Base-by-base conservation (phyloP, 1,139 yeast genomes). In the Blastobotrys proliferans region DNA sequence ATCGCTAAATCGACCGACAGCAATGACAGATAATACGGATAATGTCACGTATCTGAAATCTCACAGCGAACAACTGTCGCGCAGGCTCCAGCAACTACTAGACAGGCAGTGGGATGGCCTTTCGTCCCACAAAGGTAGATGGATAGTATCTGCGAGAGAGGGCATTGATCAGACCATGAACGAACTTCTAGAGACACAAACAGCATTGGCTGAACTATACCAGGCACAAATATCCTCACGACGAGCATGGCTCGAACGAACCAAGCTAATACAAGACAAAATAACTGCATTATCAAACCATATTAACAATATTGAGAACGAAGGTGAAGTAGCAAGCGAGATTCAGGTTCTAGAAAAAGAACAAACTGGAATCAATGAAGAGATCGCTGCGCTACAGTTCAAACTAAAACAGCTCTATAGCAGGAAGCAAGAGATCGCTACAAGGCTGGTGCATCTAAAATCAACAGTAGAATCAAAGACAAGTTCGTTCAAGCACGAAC, bases 101-200 rank as follows among this genome's bases (percentile, higher is more conserved):
- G 59, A 56, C 41, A 22, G 40, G 36, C 59, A 55, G 38, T 53
- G 55, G 45, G 57, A 54, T 39, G 57, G 55, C 19, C 50, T 56
- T 8, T 40, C 47, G 25, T 43, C 35, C 6, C 47, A 46, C 8
- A 45, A 43, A 20, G 52, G 51, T 25, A 45, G 56, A n/a, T 35
- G 42, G 39, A 41, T 56, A 30, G 42, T 40, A n/a, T 36, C 41
- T 11, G 47, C 56, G 3, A 46, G 60, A 2, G 38, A 40, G 19
- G 58, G 54, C 13, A 53, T 56, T 22, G 44, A 45, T 10, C 31
- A 47, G 37, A 43, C 52, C 14, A 50, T 55, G 50, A 35, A 42
- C 6, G 47, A 45, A 30, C 45, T 52, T 25, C 31, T 44, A 16
- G 48, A 44, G 10, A 41, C 50, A 16, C 49, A 48, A 26, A 27